Evolutionary conservation across 495 filamentous ascomycete genomes (phyloP), one percentile per base, ranked within the genome.

Genomic region (Aspergillus egyptiacus): DNA sequence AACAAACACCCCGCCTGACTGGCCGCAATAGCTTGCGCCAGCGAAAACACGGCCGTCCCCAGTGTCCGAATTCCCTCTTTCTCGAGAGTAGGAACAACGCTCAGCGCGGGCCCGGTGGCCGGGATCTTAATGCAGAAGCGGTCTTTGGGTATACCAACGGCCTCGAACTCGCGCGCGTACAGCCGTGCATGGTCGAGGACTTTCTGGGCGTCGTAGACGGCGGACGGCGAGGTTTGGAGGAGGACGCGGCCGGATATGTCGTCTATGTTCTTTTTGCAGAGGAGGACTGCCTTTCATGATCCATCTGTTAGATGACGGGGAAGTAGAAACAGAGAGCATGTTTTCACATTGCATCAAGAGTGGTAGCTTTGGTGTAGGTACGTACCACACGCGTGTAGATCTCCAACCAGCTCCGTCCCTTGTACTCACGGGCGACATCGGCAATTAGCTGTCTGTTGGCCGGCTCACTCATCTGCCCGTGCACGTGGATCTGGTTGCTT

Each of bases 41-140:
- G 55, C 13, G 72, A 73, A 54, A 81, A 82, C 6, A 83, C 50
- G 2, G 76, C 74, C 0, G 81, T 83, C 3, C 75, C 79, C 4
- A 83, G 58, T 0, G 81, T 80, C 10, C 64, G 55, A 43, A 80
- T 76, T 0, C 73, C 74, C 38, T 66, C 51, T 7, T 54, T 57
- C 46, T 75, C 63, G 14, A 85, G 61, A 22, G 65, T 65, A 7
- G 66, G 65, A 56, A 77, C 81, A 14, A 75, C 79, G 50, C 70
- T 72, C 11, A 82, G 54, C 5, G 77, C 81, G 43, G 80, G 75
- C 61, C 77, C 79, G 1, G 78, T 83, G 13, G 69, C 61, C 2
- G 78, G 76, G 38, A 84, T 73, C 53, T 83, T 83, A 60, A 82
- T 76, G 41, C 74, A 80, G 36, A 82, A 63, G 44, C 77, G 68